A percentile compares a stretch with the other conserved stretches of the same genome.
phyloP scores from a whole-genome alignment of 305 asterid genomes.

The Fraxinus baroniana region DNA sequence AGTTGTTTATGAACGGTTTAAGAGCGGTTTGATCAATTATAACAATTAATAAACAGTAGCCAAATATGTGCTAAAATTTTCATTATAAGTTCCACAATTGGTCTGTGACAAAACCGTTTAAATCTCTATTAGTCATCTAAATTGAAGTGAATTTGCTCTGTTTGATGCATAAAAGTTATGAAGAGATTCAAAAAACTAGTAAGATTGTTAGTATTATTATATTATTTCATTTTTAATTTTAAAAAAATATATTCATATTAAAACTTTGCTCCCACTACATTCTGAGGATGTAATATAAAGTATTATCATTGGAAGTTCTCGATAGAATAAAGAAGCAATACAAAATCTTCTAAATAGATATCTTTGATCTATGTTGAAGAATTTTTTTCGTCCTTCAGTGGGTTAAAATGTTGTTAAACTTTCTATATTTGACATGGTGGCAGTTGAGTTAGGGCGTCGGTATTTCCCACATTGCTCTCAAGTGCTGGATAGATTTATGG shows the following conservation, averaged over 20 bases:
- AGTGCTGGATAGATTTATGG: conserved; percentile 69
- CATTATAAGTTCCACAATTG: background rate
- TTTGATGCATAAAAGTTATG: background rate
- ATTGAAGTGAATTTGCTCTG: background rate
- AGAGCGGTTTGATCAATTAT: background rate
- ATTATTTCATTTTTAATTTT: too few species aligned
- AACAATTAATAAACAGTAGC: background rate
- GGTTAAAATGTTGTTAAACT: background rate
- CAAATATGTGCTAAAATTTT: background rate
- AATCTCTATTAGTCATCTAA: background rate
- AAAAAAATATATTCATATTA: too few species aligned
- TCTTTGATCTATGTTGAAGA: background rate
- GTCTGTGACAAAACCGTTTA: background rate
- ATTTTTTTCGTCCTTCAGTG: too few species aligned
- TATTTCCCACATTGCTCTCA: conserved; percentile 73
- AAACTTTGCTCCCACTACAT: background rate
- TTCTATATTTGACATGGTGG: conserved; percentile 14
- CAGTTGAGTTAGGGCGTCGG: conserved; percentile 65
- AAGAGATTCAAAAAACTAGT: background rate
- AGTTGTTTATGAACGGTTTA: background rate
- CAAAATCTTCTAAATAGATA: background rate
- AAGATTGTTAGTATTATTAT: too few species aligned
- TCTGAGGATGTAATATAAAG: background rate
- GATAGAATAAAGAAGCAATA: background rate
- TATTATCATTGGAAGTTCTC: background rate